Base-by-base conservation (phyloP, 441 rosid species). In the Dalechampia spathulata region DNA sequence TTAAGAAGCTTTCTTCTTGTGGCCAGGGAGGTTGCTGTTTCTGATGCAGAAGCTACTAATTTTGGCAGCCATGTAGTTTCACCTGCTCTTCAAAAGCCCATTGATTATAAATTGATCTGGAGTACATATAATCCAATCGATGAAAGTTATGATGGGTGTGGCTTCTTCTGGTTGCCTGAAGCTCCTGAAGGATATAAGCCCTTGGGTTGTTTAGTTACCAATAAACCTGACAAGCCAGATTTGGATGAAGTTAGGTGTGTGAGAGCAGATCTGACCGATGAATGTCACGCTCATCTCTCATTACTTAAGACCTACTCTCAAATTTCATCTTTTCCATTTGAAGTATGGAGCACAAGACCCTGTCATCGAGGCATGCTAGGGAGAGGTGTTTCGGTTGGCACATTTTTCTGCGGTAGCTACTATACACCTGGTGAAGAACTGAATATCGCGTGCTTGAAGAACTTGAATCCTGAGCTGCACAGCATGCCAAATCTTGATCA, bases 161-260 rank as follows among this genome's bases (percentile, higher is more conserved):
- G 85, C 67, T 86, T 74, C 77, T 81, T 91, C 78, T 86, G 95
- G 98, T 56, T 80, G 37, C 98, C 95, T 2, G 68, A 72, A 67
- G 75, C 95, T 20, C 94, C 93, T 5, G 70, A 78, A 57, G 95
- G 90, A 26, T 86, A 84, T 45, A 81, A 72, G 63, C 49, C 90
- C 14, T 26, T 88, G 61, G 96, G 98, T 14, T 71, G 63, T 61
- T 47, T 88, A 52, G 95, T 88, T 55, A 86, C 95, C 43, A 58
- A 65, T 41, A 68, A 50, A 2, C 63, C 86, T 2, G 41, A 50
- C 2, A 83, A 83, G 60, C 96, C 98, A 8, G 72, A 61, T 13
- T 42, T 84, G 70, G 76, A 80, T 65, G 84, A 80, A 74, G 82
- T 83, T 49, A 78, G 91, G 71, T 90, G 96, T 46, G 83, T 84